Evolutionary conservation across 164 flowering plant species (phyloP), one percentile per base, ranked within the genome.

Genomic region (Macadamia integrifolia): DNA sequence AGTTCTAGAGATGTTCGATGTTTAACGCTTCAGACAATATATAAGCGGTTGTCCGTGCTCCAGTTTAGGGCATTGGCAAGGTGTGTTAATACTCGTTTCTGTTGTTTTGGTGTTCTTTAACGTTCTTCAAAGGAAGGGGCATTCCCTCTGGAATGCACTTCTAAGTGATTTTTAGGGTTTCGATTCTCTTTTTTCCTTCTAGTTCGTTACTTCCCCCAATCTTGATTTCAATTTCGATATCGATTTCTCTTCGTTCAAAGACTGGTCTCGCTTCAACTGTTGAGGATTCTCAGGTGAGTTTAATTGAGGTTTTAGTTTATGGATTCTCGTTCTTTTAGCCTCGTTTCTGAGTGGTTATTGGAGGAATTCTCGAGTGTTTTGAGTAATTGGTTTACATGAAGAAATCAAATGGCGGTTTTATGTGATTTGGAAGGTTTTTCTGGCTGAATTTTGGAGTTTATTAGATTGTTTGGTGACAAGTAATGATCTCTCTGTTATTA

Each of bases 91-190:
- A 6, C 1, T 0, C 23, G 23, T 23, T 23, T 23, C 23, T 23
- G 23, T 23, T 23, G 23, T 23, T 23, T 23, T 23, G 23, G 23
- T 35, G 40, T 35, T 35, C 40, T 35, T 5, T 35, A 23, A 40
- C 11, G n/a, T 1, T 5, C 10, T 42, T 31, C 59, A 14, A 28
- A 46, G 46, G 15, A 29, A 63, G 55, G 60, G 61, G 60, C 40
- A 61, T 62, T 59, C 40, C 40, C 29, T 23, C 52, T 53, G 66
- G 66, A 62, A 69, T 62, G 66, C 72, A 40, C 65, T 68, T 48
- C 71, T 50, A 5, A 60, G 58, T n/a, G 18, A 6, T 13, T 12
- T 28, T 35, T 42, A 6, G 31, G n/a, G 15, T 61, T 42, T 50
- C 23, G 23, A 23, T 2, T 17, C 13, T 9, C 3, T 28, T 53